phyloP scores from a whole-genome alignment of 2,329 filamentous ascomycete species.

The Trichoderma aggressivum region DNA sequence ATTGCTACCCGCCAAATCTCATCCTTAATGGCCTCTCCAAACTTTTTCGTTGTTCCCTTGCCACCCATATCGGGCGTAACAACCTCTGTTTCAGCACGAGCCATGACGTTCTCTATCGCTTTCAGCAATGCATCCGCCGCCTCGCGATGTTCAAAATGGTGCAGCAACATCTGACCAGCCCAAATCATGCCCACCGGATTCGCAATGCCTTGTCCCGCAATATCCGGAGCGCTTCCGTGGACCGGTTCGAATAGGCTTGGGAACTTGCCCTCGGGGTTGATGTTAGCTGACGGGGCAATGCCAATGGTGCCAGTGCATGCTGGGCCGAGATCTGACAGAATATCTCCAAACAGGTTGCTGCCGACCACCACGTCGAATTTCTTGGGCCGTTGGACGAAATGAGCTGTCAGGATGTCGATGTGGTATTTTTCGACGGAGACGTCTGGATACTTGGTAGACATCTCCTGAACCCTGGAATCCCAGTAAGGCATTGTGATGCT shows the following conservation, averaged over 20 bases:
- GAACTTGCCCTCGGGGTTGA: slow-evolving; percentile 42
- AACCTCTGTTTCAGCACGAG: slow-evolving; percentile 34
- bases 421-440: slow-evolving; percentile 62
- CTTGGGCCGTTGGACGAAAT: slow-evolving; percentile 59
- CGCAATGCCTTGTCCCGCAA: slow-evolving; percentile 68
- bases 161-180: slow-evolving; percentile 54
- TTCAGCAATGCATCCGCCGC: slow-evolving; percentile 53
- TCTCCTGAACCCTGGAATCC: slow-evolving; percentile 54
- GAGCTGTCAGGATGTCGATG: slow-evolving; percentile 63
- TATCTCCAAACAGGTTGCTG: slow-evolving; percentile 62
- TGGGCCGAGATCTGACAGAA: slow-evolving; percentile 68
- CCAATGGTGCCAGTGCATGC: slow-evolving; percentile 69
- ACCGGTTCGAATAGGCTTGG: slow-evolving; percentile 63
- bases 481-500: slow-evolving; percentile 66
- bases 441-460: slow-evolving; percentile 55
- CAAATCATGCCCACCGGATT: slow-evolving; percentile 60
- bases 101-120: slow-evolving; percentile 62
- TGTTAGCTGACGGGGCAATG: slow-evolving; percentile 67
- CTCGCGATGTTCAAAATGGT: slow-evolving; percentile 26
- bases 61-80: slow-evolving; percentile 35
- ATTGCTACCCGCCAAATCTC: slow-evolving; percentile 20
- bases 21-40: slow-evolving; percentile 24
- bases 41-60: slow-evolving; percentile 25
- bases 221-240: slow-evolving; percentile 70
- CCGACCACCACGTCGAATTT: slow-evolving; percentile 62